Conservation (phyloP, 1,284 basidiomycete genomes). For the Baeospora myosura region DNA sequence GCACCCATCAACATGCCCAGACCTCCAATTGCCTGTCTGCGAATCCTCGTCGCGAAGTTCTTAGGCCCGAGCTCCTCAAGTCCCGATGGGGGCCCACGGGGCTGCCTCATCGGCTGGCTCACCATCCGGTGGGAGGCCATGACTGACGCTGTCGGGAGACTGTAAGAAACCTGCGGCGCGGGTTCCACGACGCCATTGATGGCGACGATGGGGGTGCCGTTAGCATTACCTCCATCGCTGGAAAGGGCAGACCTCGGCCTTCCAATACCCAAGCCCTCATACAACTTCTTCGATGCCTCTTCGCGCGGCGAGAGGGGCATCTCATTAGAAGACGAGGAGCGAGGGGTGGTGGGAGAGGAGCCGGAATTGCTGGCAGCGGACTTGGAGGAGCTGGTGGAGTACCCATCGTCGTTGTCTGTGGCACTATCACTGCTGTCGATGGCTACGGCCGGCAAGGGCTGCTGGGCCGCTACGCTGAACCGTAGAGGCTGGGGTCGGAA, state of each 20-base stretch:
- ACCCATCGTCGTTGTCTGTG: conserved; percentile 50
- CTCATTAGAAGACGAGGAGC: conserved; percentile 57
- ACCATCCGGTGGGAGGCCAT: conserved; percentile 44
- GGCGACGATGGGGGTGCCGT: conserved; percentile 5
- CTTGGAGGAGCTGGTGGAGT: conserved; percentile 45
- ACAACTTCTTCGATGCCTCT: conserved; percentile 73
- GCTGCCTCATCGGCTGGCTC: conserved; percentile 73
- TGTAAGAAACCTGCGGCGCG: conserved; percentile 2
- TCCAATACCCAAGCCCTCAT: conserved; percentile 75
- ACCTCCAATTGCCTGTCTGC: conserved; percentile 74
- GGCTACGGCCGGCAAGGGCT: conserved; percentile 50
- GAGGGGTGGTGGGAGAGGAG: conserved; percentile 67
- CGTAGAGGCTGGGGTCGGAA: conserved; percentile 64
- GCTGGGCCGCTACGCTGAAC: conserved; percentile 48
- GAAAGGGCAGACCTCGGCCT: conserved; percentile 41
- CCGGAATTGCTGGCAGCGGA: conserved; percentile 35
- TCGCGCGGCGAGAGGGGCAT: conserved; percentile 70
- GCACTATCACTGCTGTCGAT: conserved; percentile 48
- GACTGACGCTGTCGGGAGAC: conserved; percentile 16
- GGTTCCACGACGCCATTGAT: conserved; percentile 12
- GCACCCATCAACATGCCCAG: conserved; percentile 67
- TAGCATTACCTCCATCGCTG: conserved; percentile 3
- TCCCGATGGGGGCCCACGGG: conserved; percentile 78
- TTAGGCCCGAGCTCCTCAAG: conserved; percentile 80
- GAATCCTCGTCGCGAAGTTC: conserved; percentile 81